Evolutionary conservation across 805 yeast species (phyloP).

Genomic region (Spathaspora arborariae): DNA sequence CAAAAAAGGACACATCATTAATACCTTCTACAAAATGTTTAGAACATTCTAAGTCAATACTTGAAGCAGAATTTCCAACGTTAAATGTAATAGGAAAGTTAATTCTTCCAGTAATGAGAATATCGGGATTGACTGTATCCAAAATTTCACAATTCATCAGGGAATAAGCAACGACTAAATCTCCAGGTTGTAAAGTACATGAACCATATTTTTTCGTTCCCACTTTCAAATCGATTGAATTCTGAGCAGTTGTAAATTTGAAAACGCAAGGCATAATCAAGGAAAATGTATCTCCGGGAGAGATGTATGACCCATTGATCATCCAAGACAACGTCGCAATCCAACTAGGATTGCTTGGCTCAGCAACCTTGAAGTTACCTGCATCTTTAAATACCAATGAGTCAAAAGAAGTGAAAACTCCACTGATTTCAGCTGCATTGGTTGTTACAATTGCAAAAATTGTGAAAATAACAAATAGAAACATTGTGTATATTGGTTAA

Average conservation of each 20-base stretch:
- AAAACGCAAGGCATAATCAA: constrained; percentile 24
- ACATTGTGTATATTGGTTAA: too few species aligned
- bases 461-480: background rate
- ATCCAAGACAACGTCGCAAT: constrained; percentile 18
- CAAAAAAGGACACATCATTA: too few species aligned
- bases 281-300: constrained; percentile 24
- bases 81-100: too few species aligned
- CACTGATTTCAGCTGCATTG: background rate
- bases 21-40: too few species aligned
- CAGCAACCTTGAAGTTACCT: background rate
- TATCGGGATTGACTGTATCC: too few species aligned
- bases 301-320: constrained; percentile 11
- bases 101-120: too few species aligned
- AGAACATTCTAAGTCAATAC: too few species aligned
- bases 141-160: too few species aligned
- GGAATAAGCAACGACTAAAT: too few species aligned
- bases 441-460: background rate
- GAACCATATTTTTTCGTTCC: constrained; percentile 17
- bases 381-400: constrained; percentile 2
- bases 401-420: constrained; percentile 7
- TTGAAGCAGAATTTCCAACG: too few species aligned
- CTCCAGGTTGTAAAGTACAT: constrained; percentile 18
- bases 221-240: constrained; percentile 12
- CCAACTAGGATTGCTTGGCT: constrained; percentile 11
- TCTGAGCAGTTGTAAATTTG: constrained; percentile 14